These are phyloP conservation scores for Claviceps maximensis DNA, from an alignment of 2,329 filamentous ascomycete genomes.

Conservation along the genomic window DNA sequence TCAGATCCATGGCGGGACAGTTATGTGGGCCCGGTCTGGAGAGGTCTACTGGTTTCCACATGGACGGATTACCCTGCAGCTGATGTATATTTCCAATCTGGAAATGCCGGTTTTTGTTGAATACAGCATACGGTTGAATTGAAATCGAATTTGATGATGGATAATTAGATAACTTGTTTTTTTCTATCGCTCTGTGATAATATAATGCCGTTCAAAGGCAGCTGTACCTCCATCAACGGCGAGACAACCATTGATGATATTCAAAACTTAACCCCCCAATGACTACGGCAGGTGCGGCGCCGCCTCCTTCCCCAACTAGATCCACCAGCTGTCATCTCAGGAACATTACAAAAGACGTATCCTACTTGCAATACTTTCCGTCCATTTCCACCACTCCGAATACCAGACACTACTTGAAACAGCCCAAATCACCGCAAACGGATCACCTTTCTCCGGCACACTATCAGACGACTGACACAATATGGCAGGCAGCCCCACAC, in stretches of 20 bases:
- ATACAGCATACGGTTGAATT: neutral
- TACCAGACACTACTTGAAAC: neutral
- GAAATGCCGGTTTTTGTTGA: neutral
- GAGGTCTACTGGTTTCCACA: too few relatives aligned
- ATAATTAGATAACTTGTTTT: too few relatives aligned
- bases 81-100: neutral
- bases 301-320: neutral
- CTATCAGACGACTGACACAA: neutral
- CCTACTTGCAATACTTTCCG: neutral
- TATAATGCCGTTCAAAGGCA: neutral
- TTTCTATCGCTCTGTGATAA: too few relatives aligned
- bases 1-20: too few relatives aligned
- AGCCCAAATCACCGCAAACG: neutral
- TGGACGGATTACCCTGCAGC: neutral
- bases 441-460: neutral
- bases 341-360: neutral
- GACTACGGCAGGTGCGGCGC: neutral
- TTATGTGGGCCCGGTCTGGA: neutral
- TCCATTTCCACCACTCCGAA: neutral
- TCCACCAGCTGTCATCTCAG: neutral
- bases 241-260: neutral
- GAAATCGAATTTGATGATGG: too few relatives aligned
- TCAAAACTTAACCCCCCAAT: neutral
- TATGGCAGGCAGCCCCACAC: conserved; percentile 1
- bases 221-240: too few relatives aligned